phyloP scores from a whole-genome alignment of 163 green algal genomes.

The Scenedesmus sp. region DNA sequence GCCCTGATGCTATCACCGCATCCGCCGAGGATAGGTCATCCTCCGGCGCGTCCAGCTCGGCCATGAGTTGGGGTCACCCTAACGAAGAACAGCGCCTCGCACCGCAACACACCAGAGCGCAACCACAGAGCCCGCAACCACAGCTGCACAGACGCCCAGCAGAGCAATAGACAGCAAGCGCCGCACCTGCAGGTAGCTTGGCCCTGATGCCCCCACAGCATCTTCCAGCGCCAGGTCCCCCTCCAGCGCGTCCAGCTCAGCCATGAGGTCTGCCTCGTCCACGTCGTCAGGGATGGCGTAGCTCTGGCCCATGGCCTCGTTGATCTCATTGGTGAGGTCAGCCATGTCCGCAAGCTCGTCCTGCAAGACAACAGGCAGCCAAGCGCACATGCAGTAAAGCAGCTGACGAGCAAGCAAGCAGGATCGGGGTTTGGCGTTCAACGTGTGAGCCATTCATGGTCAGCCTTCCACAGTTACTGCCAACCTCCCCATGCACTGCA shows the following conservation, averaged over 20 bases:
- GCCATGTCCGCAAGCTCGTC: constrained; percentile 47
- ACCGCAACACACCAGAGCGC: too few relatives aligned
- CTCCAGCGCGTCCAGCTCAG: constrained; percentile 96
- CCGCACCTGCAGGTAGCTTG: constrained; percentile 89
- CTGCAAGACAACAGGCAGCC: constrained; percentile 8
- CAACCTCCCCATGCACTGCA: background rate
- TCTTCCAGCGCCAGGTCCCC: constrained; percentile 87
- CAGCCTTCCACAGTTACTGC: too few relatives aligned
- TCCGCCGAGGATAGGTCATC: too few relatives aligned
- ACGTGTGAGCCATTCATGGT: too few relatives aligned
- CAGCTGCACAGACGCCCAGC: too few relatives aligned
- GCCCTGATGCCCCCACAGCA: constrained; percentile 63
- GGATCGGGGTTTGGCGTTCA: background rate
- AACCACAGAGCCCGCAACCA: constrained; percentile 83
- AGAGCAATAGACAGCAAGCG: too few relatives aligned
- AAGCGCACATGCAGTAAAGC: too few relatives aligned
- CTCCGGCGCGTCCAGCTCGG: too few relatives aligned
- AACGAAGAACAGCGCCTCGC: background rate
- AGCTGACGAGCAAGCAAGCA: background rate
- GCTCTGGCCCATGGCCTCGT: constrained; percentile 85
- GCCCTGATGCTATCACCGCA: too few relatives aligned
- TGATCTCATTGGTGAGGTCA: constrained; percentile 94
- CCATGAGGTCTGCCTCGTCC: constrained; percentile 95
- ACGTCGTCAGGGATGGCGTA: constrained; percentile 97
- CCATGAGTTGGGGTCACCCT: too few relatives aligned